Conservation (phyloP, 768 basidiomycete genomes). For the Suillus plorans region DNA sequence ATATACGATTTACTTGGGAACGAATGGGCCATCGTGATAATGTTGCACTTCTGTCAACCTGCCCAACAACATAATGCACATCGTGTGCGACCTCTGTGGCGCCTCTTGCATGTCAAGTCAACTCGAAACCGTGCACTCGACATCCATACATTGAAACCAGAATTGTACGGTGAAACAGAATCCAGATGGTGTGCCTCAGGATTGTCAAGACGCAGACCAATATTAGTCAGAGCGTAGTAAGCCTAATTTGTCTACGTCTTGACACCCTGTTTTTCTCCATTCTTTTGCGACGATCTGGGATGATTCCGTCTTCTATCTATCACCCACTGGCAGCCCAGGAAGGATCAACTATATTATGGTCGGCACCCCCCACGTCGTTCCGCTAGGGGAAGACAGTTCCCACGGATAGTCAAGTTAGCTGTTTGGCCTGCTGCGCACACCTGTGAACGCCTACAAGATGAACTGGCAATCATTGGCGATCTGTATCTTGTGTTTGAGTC, state of each 20-base stretch:
- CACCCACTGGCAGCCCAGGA: not conserved
- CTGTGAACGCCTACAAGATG: not conserved
- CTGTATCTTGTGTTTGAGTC: slow-evolving; percentile 9
- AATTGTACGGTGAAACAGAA: not conserved
- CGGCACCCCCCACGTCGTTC: not conserved
- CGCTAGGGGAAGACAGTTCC: not conserved
- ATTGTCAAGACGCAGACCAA: not conserved
- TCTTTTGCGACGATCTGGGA: not conserved
- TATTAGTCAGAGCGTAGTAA: not conserved
- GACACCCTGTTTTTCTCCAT: too few species aligned
- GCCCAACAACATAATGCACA: not conserved
- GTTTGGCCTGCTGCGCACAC: too few species aligned
- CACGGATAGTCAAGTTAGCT: not conserved
- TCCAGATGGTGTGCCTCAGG: not conserved
- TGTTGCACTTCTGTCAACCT: not conserved
- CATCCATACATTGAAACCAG: not conserved
- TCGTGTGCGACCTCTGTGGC: not conserved
- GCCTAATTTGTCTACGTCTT: not conserved
- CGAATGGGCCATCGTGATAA: not conserved
- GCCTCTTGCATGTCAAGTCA: not conserved
- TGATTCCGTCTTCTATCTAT: not conserved
- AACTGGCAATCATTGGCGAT: slow-evolving; percentile 13
- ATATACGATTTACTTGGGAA: not conserved
- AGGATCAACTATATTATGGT: too few species aligned
- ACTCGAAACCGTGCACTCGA: not conserved